These are phyloP conservation scores for Crucibulum laeve DNA, from an alignment of 768 basidiomycete species.

Conservation along the genomic window DNA sequence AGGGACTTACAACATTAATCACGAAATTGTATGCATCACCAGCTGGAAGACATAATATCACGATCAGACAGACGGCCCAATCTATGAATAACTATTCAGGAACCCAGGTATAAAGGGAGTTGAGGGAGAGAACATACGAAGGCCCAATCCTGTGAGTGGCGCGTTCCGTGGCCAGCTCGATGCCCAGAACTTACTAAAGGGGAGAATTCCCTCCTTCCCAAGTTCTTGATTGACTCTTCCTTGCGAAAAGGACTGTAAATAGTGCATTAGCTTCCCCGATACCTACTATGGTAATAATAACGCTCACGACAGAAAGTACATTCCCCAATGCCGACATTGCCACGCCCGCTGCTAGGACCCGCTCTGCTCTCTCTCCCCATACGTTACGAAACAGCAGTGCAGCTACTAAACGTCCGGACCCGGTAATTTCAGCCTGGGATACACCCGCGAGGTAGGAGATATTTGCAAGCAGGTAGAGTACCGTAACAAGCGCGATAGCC, in stretches of 20 bases:
- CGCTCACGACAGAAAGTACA: constrained; percentile 36
- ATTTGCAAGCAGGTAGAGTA: constrained; percentile 48
- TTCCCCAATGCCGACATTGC: constrained; percentile 51
- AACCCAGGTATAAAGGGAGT: neutral
- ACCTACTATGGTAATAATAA: constrained; percentile 14
- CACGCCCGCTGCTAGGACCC: constrained; percentile 23
- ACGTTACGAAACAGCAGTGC: constrained; percentile 54
- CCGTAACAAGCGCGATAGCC: constrained; percentile 40
- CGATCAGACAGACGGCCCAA: constrained; percentile 29
- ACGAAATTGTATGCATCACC: constrained; percentile 68
- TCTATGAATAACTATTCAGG: constrained; percentile 13
- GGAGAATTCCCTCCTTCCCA: constrained; percentile 52
- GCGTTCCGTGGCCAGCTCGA: constrained; percentile 54
- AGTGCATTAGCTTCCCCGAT: neutral
- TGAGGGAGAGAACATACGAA: constrained; percentile 34
- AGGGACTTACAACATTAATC: constrained; percentile 35
- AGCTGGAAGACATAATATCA: constrained; percentile 42
- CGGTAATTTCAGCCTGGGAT: constrained; percentile 47
- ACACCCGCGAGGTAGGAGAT: constrained; percentile 60
- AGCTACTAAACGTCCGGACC: constrained; percentile 47
- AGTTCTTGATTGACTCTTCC: constrained; percentile 50
- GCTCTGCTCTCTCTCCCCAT: constrained; percentile 42
- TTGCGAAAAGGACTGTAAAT: constrained; percentile 12
- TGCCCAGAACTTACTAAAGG: constrained; percentile 50
- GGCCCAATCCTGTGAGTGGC: constrained; percentile 46